Evolutionary conservation across 371 early-diverging fungal species (phyloP).

Genomic region (Nematocida sp.): DNA sequence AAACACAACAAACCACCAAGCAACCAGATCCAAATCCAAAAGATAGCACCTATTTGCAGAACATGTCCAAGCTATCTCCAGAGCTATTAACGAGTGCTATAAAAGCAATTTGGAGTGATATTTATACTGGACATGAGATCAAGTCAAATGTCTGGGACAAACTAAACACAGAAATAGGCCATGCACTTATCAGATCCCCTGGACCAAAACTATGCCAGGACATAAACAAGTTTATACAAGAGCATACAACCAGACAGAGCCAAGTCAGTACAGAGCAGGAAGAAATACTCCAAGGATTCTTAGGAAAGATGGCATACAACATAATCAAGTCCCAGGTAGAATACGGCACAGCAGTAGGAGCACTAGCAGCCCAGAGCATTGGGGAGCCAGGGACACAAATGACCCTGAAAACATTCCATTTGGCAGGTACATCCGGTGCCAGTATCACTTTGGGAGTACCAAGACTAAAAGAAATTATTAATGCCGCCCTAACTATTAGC

Average conservation of each 20-base stretch:
- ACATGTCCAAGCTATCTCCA: too few species aligned
- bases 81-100: too few species aligned
- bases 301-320: conserved; percentile 7
- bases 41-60: too few species aligned
- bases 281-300: conserved; percentile 6
- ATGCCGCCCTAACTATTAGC: conserved; percentile 69
- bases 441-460: conserved; percentile 98
- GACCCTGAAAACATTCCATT: conserved; percentile 99
- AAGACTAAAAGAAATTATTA: conserved; percentile 87
- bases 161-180: not conserved
- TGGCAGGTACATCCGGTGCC: conserved; percentile 97
- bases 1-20: too few species aligned
- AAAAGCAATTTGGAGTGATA: not conserved
- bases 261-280: not conserved
- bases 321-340: conserved; percentile 68
- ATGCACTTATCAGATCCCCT: not conserved
- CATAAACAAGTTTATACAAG: not conserved
- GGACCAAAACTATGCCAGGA: not conserved
- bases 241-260: not conserved
- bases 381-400: conserved; percentile 99
- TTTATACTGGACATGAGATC: not conserved
- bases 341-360: conserved; percentile 75
- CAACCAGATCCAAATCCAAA: too few species aligned
- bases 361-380: conserved; percentile 91
- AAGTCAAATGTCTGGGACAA: not conserved